These are phyloP conservation scores for Penicillium lagena DNA, from an alignment of 495 filamentous ascomycete genomes.

Conservation along the genomic window DNA sequence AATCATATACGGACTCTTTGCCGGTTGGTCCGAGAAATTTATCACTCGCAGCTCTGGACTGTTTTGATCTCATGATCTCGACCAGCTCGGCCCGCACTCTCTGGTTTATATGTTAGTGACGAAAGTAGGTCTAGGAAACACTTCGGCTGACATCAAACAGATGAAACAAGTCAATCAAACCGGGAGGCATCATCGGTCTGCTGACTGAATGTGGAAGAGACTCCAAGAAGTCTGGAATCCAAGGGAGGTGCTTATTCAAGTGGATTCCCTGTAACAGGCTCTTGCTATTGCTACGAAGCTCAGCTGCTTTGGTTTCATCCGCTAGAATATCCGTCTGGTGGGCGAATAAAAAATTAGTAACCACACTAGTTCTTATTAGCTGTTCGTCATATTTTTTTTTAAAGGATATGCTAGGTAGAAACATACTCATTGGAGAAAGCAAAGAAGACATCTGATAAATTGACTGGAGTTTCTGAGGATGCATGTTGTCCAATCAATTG, in stretches of 20 bases:
- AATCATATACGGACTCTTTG: slow-evolving; percentile 27
- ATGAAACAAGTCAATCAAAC: slow-evolving; percentile 29
- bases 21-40: slow-evolving; percentile 5
- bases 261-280: slow-evolving; percentile 29
- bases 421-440: slow-evolving; percentile 25
- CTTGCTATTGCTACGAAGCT: slow-evolving; percentile 24
- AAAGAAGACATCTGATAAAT: slow-evolving; percentile 34
- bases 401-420: neutral
- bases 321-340: slow-evolving; percentile 26
- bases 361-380: slow-evolving; percentile 26
- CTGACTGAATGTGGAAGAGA: slow-evolving; percentile 27
- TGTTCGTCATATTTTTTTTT: slow-evolving; percentile 3
- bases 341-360: slow-evolving; percentile 31
- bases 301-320: slow-evolving; percentile 25
- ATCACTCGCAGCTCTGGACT: slow-evolving; percentile 14
- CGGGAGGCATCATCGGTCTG: slow-evolving; percentile 32
- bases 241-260: slow-evolving; percentile 35
- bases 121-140: neutral
- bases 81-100: slow-evolving; percentile 27
- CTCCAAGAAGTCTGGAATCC: slow-evolving; percentile 30
- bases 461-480: slow-evolving; percentile 21
- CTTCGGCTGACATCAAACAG: slow-evolving; percentile 26
- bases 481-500: slow-evolving; percentile 22
- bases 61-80: slow-evolving; percentile 25
- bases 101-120: slow-evolving; percentile 14